Evolutionary conservation across 257 asterid species (phyloP).

Genomic region (Paraleonurus japonicus): DNA sequence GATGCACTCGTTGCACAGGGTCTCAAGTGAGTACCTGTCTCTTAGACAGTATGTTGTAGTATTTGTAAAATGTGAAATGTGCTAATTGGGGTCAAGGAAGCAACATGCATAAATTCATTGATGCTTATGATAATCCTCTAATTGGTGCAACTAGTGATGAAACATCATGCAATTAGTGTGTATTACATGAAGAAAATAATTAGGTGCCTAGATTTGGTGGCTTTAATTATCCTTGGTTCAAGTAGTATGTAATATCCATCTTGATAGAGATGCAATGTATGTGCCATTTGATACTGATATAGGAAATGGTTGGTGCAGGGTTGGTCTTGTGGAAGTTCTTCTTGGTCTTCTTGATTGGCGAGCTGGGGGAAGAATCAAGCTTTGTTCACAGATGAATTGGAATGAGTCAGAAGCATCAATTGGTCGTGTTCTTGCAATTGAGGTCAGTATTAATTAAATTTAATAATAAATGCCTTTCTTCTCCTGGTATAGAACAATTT

Average conservation of each 20-base stretch:
- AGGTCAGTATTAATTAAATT: slow-evolving; percentile 51
- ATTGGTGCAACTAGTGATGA: background rate
- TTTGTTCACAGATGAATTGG: slow-evolving; percentile 91
- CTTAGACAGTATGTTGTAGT: background rate
- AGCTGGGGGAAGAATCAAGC: slow-evolving; percentile 89
- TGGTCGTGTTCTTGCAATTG: slow-evolving; percentile 91
- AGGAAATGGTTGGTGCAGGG: slow-evolving; percentile 51
- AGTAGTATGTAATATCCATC: slow-evolving; percentile 2
- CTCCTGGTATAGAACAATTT: slow-evolving; percentile 9
- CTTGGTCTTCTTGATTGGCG: slow-evolving; percentile 99
- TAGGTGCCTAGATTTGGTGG: background rate
- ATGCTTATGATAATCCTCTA: background rate
- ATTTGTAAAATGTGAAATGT: slow-evolving; percentile 16
- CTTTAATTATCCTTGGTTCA: slow-evolving; percentile 6
- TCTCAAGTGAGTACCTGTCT: slow-evolving; percentile 63
- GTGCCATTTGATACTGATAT: slow-evolving; percentile 10
- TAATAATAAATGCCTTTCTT: background rate
- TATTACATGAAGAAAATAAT: background rate
- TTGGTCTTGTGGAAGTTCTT: slow-evolving; percentile 96
- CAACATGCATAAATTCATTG: background rate
- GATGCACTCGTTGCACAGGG: slow-evolving; percentile 99
- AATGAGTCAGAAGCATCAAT: slow-evolving; percentile 98
- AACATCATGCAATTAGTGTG: slow-evolving; percentile 10
- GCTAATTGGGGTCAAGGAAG: background rate
- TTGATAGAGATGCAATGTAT: slow-evolving; percentile 7